These are phyloP conservation scores for Cyanodermella asteris DNA, from an alignment of 2,329 filamentous ascomycete genomes.

Conservation along the genomic window DNA sequence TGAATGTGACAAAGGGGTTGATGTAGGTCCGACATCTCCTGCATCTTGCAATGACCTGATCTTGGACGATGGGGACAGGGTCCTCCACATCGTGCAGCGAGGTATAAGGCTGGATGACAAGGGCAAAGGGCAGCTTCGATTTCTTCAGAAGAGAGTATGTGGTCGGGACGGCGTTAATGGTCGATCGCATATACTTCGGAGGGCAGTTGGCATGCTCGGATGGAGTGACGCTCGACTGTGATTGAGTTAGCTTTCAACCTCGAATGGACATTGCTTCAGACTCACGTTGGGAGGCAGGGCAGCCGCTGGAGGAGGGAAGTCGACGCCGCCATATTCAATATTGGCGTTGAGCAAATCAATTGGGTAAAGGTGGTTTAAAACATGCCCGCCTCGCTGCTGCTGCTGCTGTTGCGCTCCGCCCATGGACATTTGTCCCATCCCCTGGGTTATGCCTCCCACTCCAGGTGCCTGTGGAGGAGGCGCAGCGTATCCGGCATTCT, in stretches of 20 bases:
- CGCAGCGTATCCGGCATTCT: too few relatives aligned
- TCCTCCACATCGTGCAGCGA: slow-evolving; percentile 86
- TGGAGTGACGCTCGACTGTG: slow-evolving; percentile 67
- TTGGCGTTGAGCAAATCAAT: slow-evolving; percentile 82
- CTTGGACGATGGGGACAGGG: slow-evolving; percentile 71
- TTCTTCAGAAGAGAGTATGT: slow-evolving; percentile 89
- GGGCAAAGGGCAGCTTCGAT: slow-evolving; percentile 81
- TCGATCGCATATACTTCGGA: slow-evolving; percentile 85
- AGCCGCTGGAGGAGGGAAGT: slow-evolving; percentile 76
- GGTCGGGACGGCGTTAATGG: slow-evolving; percentile 79
- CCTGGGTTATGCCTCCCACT: slow-evolving; percentile 54
- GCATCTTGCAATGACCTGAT: slow-evolving; percentile 93
- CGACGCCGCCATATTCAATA: slow-evolving; percentile 82
- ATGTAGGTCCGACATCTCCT: slow-evolving; percentile 91
- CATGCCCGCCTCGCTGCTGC: slow-evolving; percentile 25
- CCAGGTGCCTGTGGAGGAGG: slow-evolving; percentile 22
- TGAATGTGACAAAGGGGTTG: slow-evolving; percentile 88
- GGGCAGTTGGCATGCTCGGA: slow-evolving; percentile 82
- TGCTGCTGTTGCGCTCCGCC: slow-evolving; percentile 32
- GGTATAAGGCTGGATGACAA: slow-evolving; percentile 89
- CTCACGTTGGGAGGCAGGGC: slow-evolving; percentile 79
- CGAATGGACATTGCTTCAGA: slow-evolving; percentile 9
- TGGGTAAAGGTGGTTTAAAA: slow-evolving; percentile 73
- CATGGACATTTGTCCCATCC: slow-evolving; percentile 61
- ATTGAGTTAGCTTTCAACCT: slow-evolving; percentile 16